Evolutionary conservation across 148 eudicot genomes (phyloP).

Genomic region (Tetragonia tetragonoides): DNA sequence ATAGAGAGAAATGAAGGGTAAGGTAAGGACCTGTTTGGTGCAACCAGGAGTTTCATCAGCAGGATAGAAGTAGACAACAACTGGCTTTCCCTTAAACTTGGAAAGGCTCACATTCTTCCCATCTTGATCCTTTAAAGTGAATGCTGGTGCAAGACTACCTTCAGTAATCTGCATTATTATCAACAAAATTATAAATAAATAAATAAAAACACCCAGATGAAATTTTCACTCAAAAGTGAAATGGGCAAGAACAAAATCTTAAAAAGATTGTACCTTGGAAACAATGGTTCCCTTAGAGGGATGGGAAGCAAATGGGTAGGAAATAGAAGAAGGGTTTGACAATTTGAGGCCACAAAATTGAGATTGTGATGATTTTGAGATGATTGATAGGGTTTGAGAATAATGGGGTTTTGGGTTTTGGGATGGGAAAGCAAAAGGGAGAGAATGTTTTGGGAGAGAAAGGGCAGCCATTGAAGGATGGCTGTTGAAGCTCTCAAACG

Average conservation of each 20-base stretch:
- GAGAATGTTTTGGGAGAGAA: conserved; percentile 45
- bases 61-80: conserved; percentile 91
- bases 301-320: conserved; percentile 32
- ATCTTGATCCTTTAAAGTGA: conserved; percentile 84
- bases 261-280: conserved; percentile 52
- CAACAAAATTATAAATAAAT: background rate
- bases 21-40: conserved; percentile 80
- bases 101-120: conserved; percentile 80
- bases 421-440: conserved; percentile 39
- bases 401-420: conserved; percentile 42
- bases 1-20: background rate
- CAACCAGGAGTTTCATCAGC: conserved; percentile 99
- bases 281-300: conserved; percentile 36
- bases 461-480: conserved; percentile 53
- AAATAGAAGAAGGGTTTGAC: conserved; percentile 34
- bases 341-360: conserved; percentile 60
- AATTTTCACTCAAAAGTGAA: background rate
- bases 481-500: background rate
- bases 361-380: conserved; percentile 54
- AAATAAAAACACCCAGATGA: conserved; percentile 15
- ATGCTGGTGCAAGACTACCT: conserved; percentile 69
- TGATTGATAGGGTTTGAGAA: conserved; percentile 31
- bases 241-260: background rate
- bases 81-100: conserved; percentile 91
- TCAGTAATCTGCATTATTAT: conserved; percentile 55